Evolutionary conservation across 805 yeast species (phyloP).

Genomic region (Kuraishia molischiana): DNA sequence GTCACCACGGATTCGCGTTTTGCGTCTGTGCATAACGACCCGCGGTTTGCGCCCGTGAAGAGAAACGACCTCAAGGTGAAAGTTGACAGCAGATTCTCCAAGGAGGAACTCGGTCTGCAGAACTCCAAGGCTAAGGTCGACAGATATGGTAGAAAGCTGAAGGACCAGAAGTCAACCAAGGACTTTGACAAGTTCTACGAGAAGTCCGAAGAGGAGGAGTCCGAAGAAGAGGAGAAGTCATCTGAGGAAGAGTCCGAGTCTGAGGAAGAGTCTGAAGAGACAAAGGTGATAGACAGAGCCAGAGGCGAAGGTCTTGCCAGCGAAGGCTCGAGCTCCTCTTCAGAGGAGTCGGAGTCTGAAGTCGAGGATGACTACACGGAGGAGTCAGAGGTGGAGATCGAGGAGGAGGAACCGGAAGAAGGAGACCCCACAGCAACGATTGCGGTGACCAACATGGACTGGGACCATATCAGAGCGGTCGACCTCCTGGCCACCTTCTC

Average conservation of each 20-base stretch:
- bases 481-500: constrained; percentile 86
- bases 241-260: constrained; percentile 11
- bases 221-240: constrained; percentile 5
- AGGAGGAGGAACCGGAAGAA: constrained; percentile 56
- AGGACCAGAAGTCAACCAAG: constrained; percentile 27
- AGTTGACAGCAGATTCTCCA: constrained; percentile 76
- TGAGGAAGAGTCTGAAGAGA: constrained; percentile 16
- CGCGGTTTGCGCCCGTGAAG: constrained; percentile 73
- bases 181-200: constrained; percentile 63
- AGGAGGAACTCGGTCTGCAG: constrained; percentile 50
- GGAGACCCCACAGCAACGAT: constrained; percentile 78
- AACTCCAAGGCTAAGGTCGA: constrained; percentile 66
- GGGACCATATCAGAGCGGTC: constrained; percentile 88
- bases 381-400: constrained; percentile 45
- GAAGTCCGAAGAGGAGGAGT: constrained; percentile 13
- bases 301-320: constrained; percentile 54
- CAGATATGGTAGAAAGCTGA: constrained; percentile 74
- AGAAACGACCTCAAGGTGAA: constrained; percentile 62
- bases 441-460: constrained; percentile 93
- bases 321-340: constrained; percentile 33
- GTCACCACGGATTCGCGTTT: constrained; percentile 67
- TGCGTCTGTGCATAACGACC: constrained; percentile 72
- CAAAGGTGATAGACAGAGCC: constrained; percentile 39
- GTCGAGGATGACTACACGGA: constrained; percentile 29
- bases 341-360: constrained; percentile 22